A percentile compares a stretch with the other conserved stretches of the same genome.
These are phyloP conservation scores for Strigomonas galati DNA, from an alignment of 208 protist genomes.

Conservation along the genomic window DNA sequence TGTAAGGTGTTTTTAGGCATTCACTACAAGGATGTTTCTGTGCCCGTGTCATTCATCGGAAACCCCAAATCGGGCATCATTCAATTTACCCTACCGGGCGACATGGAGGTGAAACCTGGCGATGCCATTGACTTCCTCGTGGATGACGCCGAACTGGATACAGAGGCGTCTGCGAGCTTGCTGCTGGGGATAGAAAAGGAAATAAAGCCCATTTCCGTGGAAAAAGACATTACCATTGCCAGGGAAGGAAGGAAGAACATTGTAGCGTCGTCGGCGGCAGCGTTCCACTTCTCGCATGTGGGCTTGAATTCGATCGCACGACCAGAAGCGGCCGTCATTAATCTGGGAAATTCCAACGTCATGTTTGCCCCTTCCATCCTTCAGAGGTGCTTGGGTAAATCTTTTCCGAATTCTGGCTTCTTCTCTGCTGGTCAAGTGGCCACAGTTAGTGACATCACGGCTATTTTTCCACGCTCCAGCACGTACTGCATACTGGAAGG, in stretches of 20 bases:
- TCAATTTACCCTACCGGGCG: conserved; percentile 34
- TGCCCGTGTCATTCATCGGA: conserved; percentile 74
- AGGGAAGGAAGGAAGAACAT: conserved; percentile 68
- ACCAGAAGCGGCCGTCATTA: conserved; percentile 57
- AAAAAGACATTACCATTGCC: conserved; percentile 75
- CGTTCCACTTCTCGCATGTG: conserved; percentile 82
- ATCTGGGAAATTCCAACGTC: conserved; percentile 44
- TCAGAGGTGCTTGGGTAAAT: conserved; percentile 69
- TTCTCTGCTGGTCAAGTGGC: conserved; percentile 77
- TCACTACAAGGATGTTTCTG: conserved; percentile 32
- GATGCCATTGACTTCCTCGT: conserved; percentile 64
- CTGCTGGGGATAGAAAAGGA: conserved; percentile 57
- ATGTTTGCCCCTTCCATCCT: conserved; percentile 67
- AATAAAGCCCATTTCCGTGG: conserved; percentile 38
- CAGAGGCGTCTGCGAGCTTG: conserved; percentile 60
- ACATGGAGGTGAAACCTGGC: conserved; percentile 21
- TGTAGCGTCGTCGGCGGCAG: conserved; percentile 59
- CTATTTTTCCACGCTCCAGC: conserved; percentile 68
- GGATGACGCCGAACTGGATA: conserved; percentile 81
- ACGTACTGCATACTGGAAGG: conserved; percentile 81
- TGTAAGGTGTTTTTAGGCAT: conserved; percentile 72
- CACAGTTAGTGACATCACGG: conserved; percentile 39
- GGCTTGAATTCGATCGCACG: conserved; percentile 68
- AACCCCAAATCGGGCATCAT: conserved; percentile 49
- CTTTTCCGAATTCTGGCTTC: conserved; percentile 59